Conservation (phyloP, 768 basidiomycete genomes). For the Boletus bicolor region DNA sequence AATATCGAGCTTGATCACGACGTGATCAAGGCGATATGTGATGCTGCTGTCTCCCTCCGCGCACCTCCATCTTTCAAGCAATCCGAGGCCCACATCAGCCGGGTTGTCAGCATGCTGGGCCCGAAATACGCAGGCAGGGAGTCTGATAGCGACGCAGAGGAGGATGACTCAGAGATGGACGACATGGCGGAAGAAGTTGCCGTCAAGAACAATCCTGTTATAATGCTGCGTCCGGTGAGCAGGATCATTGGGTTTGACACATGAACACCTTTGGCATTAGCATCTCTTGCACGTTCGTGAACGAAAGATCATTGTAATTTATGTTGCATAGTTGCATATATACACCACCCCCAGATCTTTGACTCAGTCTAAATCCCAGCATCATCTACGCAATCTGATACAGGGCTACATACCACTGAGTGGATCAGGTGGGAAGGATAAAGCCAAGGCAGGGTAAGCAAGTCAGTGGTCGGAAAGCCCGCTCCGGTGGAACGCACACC, state of each 20-base stretch:
- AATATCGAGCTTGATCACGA: constrained; percentile 71
- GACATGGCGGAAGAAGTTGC: constrained; percentile 37
- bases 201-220: constrained; percentile 48
- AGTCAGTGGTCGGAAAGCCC: constrained; percentile 1
- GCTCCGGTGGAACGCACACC: neutral
- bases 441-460: neutral
- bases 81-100: constrained; percentile 40
- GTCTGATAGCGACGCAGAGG: constrained; percentile 60
- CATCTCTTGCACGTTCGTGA: neutral
- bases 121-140: constrained; percentile 46
- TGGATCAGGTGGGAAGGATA: neutral
- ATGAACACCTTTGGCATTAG: constrained; percentile 4
- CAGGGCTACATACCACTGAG: neutral
- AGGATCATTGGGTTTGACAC: constrained; percentile 56
- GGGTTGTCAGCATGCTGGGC: constrained; percentile 63
- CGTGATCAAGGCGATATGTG: constrained; percentile 51
- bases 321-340: constrained; percentile 16
- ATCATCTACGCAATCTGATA: neutral
- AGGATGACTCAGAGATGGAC: constrained; percentile 49
- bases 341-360: neutral
- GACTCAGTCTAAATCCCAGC: too few species aligned
- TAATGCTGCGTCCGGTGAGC: constrained; percentile 56
- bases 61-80: constrained; percentile 44
- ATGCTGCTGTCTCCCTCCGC: constrained; percentile 49
- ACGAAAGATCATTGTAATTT: constrained; percentile 18